Evolutionary conservation across 495 filamentous ascomycete species (phyloP).

Genomic region (Penicillium pancosmium): DNA sequence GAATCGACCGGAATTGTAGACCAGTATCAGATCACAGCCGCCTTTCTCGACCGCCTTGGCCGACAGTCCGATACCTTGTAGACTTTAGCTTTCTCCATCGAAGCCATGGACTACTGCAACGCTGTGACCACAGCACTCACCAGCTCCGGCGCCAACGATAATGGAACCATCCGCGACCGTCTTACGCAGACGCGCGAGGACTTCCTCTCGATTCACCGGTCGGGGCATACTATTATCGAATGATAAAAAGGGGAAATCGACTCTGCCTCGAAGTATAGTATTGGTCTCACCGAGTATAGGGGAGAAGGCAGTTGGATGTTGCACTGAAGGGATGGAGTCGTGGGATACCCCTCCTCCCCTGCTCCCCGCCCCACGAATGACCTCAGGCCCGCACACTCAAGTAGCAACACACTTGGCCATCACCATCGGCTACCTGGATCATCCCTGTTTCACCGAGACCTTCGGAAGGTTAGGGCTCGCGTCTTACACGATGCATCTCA

Average conservation of each 20-base stretch:
- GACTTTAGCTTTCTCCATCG: neutral
- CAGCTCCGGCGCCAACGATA: conserved; percentile 70
- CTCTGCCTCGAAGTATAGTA: no score
- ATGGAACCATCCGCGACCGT: conserved; percentile 54
- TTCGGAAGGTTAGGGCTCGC: conserved; percentile 1
- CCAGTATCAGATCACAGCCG: conserved; percentile 67
- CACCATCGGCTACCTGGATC: neutral
- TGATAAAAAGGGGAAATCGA: neutral
- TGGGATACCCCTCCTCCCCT: conserved; percentile 17
- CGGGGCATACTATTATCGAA: conserved; percentile 32
- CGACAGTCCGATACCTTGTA: conserved; percentile 64
- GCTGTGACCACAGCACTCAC: conserved; percentile 28
- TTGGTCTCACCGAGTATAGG: neutral
- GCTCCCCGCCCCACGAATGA: conserved; percentile 17
- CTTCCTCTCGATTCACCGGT: conserved; percentile 53
- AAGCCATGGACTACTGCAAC: neutral
- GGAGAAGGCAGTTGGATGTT: neutral
- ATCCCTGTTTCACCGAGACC: neutral
- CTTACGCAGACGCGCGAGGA: conserved; percentile 56
- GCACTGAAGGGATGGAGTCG: neutral
- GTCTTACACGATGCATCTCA: conserved; percentile 4
- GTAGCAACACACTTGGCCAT: neutral
- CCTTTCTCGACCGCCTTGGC: conserved; percentile 70
- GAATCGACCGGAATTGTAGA: conserved; percentile 75
- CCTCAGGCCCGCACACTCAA: conserved; percentile 15